phyloP scores from a whole-genome alignment of 225 moss, liverwort and hornwort species.

The Polytrichum formosum region DNA sequence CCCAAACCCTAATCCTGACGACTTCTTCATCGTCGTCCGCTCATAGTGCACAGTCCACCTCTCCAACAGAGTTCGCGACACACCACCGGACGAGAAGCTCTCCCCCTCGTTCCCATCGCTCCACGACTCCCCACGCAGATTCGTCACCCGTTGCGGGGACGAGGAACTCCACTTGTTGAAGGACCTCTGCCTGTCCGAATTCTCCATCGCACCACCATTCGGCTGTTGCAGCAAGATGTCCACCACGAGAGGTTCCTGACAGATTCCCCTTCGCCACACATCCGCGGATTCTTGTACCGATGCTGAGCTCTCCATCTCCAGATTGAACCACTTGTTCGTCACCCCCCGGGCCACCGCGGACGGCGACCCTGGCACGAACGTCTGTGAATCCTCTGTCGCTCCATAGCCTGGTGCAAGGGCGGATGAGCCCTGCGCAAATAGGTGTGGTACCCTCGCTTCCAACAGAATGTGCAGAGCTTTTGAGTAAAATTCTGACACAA shows the following conservation, averaged over 20 bases:
- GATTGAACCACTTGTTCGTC: constrained; percentile 90
- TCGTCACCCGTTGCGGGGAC: constrained; percentile 39
- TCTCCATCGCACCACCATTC: constrained; percentile 27
- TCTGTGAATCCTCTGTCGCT: neutral
- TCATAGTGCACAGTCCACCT: constrained; percentile 93
- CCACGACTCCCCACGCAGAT: constrained; percentile 65
- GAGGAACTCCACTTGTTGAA: constrained; percentile 32
- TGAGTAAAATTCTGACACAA: constrained; percentile 88
- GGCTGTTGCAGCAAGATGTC: constrained; percentile 91
- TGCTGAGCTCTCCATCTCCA: constrained; percentile 76
- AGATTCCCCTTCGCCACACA: constrained; percentile 65
- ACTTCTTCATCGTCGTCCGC: constrained; percentile 45
- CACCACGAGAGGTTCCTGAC: constrained; percentile 89
- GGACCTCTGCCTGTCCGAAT: constrained; percentile 55
- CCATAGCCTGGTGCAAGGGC: neutral
- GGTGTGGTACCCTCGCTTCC: constrained; percentile 77
- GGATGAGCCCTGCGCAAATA: constrained; percentile 23
- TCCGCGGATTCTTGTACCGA: constrained; percentile 72
- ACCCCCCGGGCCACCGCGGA: constrained; percentile 18
- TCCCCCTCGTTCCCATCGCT: constrained; percentile 52
- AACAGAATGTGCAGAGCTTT: constrained; percentile 85
- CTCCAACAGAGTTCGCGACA: constrained; percentile 76
- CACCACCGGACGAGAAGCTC: constrained; percentile 41
- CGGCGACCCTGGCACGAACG: constrained; percentile 8
- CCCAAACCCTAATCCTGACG: constrained; percentile 63